phyloP scores from a whole-genome alignment of 2,329 filamentous ascomycete species.

The Cladophialophora bantiana region DNA sequence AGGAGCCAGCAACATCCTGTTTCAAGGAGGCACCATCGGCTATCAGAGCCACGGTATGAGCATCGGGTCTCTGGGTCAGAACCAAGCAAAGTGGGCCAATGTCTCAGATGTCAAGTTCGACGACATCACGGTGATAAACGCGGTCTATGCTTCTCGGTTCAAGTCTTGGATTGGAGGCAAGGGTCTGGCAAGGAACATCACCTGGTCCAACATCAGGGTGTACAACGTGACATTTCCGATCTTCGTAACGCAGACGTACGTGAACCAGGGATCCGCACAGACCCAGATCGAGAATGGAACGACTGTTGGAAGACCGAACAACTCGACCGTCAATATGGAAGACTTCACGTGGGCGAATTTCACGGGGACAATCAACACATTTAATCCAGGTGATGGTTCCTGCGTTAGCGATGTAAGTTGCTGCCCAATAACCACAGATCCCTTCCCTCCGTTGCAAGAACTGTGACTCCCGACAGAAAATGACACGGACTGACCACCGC shows the following conservation, averaged over 20 bases:
- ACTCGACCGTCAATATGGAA: conserved; percentile 52
- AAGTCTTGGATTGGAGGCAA: conserved; percentile 55
- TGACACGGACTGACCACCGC: background rate
- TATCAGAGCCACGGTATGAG: conserved; percentile 55
- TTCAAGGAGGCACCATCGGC: conserved; percentile 51
- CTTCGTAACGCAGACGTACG: conserved; percentile 57
- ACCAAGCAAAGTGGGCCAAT: conserved; percentile 47
- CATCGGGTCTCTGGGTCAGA: conserved; percentile 53
- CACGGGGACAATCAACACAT: conserved; percentile 53
- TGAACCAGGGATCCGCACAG: conserved; percentile 49
- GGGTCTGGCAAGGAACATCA: conserved; percentile 53
- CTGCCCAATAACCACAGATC: background rate
- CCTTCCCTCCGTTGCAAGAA: too few relatives aligned
- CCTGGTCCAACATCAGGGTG: conserved; percentile 53
- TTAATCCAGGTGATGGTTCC: conserved; percentile 53
- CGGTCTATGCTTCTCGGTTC: conserved; percentile 54
- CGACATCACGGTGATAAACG: conserved; percentile 52
- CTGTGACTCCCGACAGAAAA: background rate
- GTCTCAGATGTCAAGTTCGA: conserved; percentile 54
- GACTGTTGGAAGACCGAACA: conserved; percentile 45
- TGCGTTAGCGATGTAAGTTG: conserved; percentile 46
- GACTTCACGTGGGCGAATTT: conserved; percentile 54
- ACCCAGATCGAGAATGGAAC: conserved; percentile 42
- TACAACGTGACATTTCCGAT: conserved; percentile 57
- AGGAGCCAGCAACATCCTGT: conserved; percentile 49